phyloP scores from a whole-genome alignment of 805 yeast species.

The Lachancea sp. region DNA sequence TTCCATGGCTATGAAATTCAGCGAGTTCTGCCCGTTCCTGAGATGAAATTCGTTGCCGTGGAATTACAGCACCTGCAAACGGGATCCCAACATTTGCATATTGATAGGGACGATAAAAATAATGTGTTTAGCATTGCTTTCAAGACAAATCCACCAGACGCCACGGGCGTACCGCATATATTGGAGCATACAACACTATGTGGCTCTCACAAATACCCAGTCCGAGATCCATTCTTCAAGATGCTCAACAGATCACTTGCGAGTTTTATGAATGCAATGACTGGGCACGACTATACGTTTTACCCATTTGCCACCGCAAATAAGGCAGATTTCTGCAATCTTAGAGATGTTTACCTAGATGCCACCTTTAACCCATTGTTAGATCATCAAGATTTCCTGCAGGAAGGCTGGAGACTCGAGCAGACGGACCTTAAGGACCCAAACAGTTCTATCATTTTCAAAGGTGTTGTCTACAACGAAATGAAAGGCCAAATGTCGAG shows the following conservation, averaged over 20 bases:
- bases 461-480: constrained; percentile 96
- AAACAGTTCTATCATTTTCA: constrained; percentile 58
- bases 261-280: constrained; percentile 98
- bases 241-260: constrained; percentile 93
- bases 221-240: constrained; percentile 94
- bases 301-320: constrained; percentile 97
- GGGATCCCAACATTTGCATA: constrained; percentile 77
- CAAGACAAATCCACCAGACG: constrained; percentile 90
- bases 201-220: constrained; percentile 88
- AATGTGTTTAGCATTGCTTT: constrained; percentile 86
- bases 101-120: constrained; percentile 75
- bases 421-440: constrained; percentile 54
- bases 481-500: constrained; percentile 97
- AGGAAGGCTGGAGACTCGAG: constrained; percentile 98
- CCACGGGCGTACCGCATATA: constrained; percentile 95
- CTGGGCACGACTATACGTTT: constrained; percentile 93
- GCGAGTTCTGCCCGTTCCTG: constrained; percentile 67
- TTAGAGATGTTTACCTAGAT: constrained; percentile 83
- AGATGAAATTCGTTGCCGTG: constrained; percentile 73
- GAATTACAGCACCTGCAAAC: constrained; percentile 60
- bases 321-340: constrained; percentile 66
- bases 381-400: constrained; percentile 73
- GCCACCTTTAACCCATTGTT: constrained; percentile 79
- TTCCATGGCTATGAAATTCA: constrained; percentile 63
- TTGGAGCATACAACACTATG: constrained; percentile 94